These are phyloP conservation scores for Dictyostelium capitatum DNA, from an alignment of 78 protist species.

Conservation along the genomic window DNA sequence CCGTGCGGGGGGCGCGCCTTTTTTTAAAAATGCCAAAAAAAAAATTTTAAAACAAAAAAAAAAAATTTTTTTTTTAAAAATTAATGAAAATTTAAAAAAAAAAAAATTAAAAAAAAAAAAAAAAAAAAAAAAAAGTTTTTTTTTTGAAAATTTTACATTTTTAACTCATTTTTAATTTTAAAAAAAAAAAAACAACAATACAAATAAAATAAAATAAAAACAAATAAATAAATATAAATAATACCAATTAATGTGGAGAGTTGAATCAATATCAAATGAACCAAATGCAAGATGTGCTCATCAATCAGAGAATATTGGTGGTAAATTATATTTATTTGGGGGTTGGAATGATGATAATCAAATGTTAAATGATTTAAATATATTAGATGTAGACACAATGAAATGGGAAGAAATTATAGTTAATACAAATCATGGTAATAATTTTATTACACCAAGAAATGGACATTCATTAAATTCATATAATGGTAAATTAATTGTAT, in stretches of 20 bases:
- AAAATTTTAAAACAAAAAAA: no score
- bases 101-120: no score
- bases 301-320: slow-evolving; percentile 46
- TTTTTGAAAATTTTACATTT: no score
- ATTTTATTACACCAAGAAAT: slow-evolving; percentile 50
- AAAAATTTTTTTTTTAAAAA: no score
- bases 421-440: background rate
- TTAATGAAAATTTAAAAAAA: no score
- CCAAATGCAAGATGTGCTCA: slow-evolving; percentile 77
- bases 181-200: background rate
- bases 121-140: no score
- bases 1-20: no score
- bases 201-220: background rate
- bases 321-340: slow-evolving; percentile 67
- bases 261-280: slow-evolving; percentile 50
- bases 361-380: slow-evolving; percentile 62
- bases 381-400: slow-evolving; percentile 54
- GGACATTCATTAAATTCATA: slow-evolving; percentile 66
- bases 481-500: slow-evolving; percentile 28
- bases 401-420: slow-evolving; percentile 55
- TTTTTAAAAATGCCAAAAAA: no score
- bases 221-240: background rate
- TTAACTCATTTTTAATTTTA: background rate
- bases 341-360: slow-evolving; percentile 79
- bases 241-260: slow-evolving; percentile 58